Percentiles rank a stretch among this genome's conserved stretches.
Evolutionary conservation across 2,329 filamentous ascomycete genomes (phyloP).

Genomic region (Penicillium sp.): DNA sequence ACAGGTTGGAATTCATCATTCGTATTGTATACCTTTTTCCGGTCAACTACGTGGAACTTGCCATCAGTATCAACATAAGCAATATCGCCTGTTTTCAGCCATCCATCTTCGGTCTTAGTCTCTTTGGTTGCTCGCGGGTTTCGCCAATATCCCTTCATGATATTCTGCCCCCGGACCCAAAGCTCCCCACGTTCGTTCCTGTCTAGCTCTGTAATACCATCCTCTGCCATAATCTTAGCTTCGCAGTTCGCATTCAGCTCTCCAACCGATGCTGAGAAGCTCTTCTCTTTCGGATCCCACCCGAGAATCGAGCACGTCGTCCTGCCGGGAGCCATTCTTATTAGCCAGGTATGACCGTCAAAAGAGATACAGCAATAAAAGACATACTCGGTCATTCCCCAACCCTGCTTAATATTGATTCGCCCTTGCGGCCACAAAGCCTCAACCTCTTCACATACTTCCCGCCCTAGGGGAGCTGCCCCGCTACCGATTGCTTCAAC

Average conservation of each 20-base stretch:
- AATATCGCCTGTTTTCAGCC: constrained; percentile 75
- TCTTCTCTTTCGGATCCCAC: constrained; percentile 62
- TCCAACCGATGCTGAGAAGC: constrained; percentile 59
- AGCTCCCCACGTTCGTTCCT: constrained; percentile 69
- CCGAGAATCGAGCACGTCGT: constrained; percentile 71
- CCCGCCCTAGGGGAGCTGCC: constrained; percentile 67
- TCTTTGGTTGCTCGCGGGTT: constrained; percentile 70
- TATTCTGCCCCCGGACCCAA: constrained; percentile 72
- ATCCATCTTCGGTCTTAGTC: constrained; percentile 66
- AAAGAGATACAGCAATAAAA: too few relatives aligned
- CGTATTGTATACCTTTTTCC: constrained; percentile 63
- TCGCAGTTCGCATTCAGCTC: constrained; percentile 70
- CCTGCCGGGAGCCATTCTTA: constrained; percentile 30
- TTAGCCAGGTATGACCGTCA: neutral
- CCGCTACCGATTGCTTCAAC: constrained; percentile 66
- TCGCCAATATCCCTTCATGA: constrained; percentile 79
- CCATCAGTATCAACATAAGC: constrained; percentile 63
- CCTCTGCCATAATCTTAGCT: constrained; percentile 66
- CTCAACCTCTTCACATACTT: constrained; percentile 64
- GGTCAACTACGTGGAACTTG: constrained; percentile 71
- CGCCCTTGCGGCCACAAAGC: constrained; percentile 57
- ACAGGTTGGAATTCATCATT: constrained; percentile 1
- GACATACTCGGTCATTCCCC: constrained; percentile 80
- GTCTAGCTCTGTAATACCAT: constrained; percentile 54
- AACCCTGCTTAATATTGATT: constrained; percentile 70